Conservation (phyloP, 2,329 filamentous ascomycete species). For the Pseudogymnoascus sp. region DNA sequence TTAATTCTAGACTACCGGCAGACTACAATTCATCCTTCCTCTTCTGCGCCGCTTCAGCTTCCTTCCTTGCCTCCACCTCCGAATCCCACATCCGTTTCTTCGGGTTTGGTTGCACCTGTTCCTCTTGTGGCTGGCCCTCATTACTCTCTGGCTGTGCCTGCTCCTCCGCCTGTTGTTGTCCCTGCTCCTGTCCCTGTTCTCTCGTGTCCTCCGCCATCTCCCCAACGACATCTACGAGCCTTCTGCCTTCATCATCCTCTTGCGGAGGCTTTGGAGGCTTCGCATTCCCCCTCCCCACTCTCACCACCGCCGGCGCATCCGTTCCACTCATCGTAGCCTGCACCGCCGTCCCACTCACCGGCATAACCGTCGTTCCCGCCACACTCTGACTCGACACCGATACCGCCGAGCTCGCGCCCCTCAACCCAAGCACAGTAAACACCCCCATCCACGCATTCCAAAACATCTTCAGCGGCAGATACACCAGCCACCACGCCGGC, state of each 20-base stretch:
- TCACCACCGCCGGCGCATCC: constrained; percentile 18
- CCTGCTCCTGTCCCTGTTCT: constrained; percentile 9
- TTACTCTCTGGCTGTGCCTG: constrained; percentile 5
- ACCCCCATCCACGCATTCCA: constrained; percentile 51
- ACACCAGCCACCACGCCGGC: constrained; percentile 81
- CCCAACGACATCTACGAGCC: constrained; percentile 45
- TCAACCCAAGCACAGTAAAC: constrained; percentile 41
- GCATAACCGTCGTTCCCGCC: not conserved
- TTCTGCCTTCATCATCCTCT: constrained; percentile 32
- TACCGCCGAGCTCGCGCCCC: constrained; percentile 21
- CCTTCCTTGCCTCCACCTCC: constrained; percentile 28
- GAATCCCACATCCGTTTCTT: constrained; percentile 57
- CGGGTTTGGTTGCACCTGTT: constrained; percentile 39
- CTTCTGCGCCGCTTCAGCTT: constrained; percentile 7
- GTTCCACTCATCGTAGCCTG: constrained; percentile 12
- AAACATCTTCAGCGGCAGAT: constrained; percentile 65
- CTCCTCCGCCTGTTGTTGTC: constrained; percentile 10
- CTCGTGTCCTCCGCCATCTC: constrained; percentile 39
- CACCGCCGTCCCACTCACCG: constrained; percentile 5
- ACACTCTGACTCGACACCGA: constrained; percentile 12
- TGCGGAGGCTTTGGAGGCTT: constrained; percentile 34
- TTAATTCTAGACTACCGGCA: not conserved
- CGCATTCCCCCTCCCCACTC: constrained; percentile 14
- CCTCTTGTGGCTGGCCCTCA: constrained; percentile 14
- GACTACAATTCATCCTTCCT: constrained; percentile 10